These are phyloP conservation scores for Ramalina intermedia DNA, from an alignment of 495 filamentous ascomycete species.

Conservation along the genomic window DNA sequence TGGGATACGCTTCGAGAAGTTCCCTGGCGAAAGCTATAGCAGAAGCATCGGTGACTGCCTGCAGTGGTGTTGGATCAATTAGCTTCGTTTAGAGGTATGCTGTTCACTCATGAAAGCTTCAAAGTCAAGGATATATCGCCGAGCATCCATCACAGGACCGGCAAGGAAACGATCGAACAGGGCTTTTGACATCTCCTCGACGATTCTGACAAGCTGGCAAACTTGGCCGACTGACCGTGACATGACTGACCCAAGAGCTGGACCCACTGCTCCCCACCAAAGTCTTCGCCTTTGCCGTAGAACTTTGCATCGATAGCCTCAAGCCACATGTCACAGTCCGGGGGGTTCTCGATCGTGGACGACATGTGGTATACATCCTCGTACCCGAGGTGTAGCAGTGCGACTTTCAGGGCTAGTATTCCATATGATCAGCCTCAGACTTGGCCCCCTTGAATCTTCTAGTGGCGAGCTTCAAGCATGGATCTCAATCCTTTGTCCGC, in stretches of 20 bases:
- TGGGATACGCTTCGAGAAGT: conserved; percentile 39
- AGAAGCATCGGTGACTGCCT: conserved; percentile 53
- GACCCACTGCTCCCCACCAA: conserved; percentile 52
- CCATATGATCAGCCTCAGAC: not conserved
- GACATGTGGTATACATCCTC: conserved; percentile 53
- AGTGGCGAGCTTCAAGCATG: no score
- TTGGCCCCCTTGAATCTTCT: no score
- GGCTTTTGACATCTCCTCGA: no score
- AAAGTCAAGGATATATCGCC: not conserved
- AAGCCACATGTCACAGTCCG: conserved; percentile 48
- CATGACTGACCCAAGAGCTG: conserved; percentile 50
- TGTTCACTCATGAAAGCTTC: not conserved
- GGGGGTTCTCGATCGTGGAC: conserved; percentile 35
- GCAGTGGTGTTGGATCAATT: not conserved
- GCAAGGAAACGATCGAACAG: no score
- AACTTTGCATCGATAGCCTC: conserved; percentile 52
- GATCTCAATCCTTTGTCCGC: no score
- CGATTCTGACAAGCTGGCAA: no score
- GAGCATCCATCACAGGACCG: not conserved
- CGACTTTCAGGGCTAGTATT: conserved; percentile 39
- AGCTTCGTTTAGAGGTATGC: no score
- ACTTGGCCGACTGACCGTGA: conserved; percentile 25
- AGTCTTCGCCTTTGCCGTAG: conserved; percentile 40
- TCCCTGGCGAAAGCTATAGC: conserved; percentile 51
- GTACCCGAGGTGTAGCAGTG: conserved; percentile 49